Base-by-base conservation (phyloP, 495 filamentous ascomycete species). In the Podospora tetraspora region DNA sequence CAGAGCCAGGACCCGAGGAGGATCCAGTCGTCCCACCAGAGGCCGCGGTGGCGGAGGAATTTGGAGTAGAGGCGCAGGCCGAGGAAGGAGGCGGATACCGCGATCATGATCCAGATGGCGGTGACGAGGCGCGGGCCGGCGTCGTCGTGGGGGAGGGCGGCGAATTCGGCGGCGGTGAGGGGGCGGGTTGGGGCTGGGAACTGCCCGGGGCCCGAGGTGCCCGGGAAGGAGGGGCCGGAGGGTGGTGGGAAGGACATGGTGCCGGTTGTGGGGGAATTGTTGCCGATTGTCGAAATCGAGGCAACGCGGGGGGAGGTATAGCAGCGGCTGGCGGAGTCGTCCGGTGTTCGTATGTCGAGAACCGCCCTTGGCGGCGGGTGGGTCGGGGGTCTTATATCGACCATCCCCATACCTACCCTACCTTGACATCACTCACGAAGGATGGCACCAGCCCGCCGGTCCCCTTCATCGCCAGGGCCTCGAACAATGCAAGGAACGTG, bases 21-120 rank as follows among this genome's bases (percentile, higher is more conserved):
- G 22, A 78, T 23, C 22, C 70, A 72, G 57, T 80, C 78, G 57
- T 80, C 78, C 71, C 72, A 77, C 71, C 75, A 77, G 13, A 79
- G 29, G 9, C 62, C 64, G 11, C 72, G 63, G n/a, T 63, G 57
- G 21, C 73, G 74, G n/a, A 67, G 61, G 27, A 67, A 61, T 30
- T 78, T 80, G 70, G 72, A 76, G 70, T 76, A 79, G 13, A 75
- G n/a, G 21, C 78, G 74, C 21, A 78, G 73, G 12, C 61, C 63
- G 3, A 79, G 68, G 62, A 79, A 77, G 1, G 63, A 37, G 9
- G 57, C 56, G 0, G 78, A 71, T 2, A 77, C 25, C 8, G 25
- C 61, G 23, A 73, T 73, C 60, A 78, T 63, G 9, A 70, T n/a
- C 78, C 78, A 79, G 7, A 76, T 65, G 27, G 63, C 57, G 23